Percentiles rank a stretch among this genome's conserved stretches.
Conservation (phyloP, 2,329 filamentous ascomycete species). For the Zymoseptoria crescenta region DNA sequence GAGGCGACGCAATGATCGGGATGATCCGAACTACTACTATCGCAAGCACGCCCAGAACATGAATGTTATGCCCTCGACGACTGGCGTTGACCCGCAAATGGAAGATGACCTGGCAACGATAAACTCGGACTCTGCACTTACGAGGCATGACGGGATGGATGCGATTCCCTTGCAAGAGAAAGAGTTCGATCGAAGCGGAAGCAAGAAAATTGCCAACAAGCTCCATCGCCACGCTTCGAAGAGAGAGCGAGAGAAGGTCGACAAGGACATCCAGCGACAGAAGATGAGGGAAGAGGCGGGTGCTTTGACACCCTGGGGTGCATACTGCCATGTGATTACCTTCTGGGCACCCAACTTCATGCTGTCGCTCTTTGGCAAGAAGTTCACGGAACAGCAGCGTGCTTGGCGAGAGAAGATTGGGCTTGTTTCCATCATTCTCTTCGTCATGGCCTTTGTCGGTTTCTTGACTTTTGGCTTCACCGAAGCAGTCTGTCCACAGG, state of each 20-base stretch:
- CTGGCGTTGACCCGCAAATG: constrained; percentile 79
- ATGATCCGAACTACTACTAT: constrained; percentile 94
- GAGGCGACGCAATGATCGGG: constrained; percentile 71
- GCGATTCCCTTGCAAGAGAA: constrained; percentile 25
- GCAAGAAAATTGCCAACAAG: constrained; percentile 27
- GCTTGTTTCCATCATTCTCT: constrained; percentile 82
- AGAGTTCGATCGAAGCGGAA: constrained; percentile 25
- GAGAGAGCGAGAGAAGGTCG: constrained; percentile 53
- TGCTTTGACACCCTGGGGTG: constrained; percentile 85
- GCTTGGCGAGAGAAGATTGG: constrained; percentile 99
- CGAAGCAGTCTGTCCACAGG: constrained; percentile 69
- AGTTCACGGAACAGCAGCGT: constrained; percentile 74
- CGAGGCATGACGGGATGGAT: not conserved
- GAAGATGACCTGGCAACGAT: constrained; percentile 52
- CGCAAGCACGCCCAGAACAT: constrained; percentile 91
- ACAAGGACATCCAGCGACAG: constrained; percentile 38
- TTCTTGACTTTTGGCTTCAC: constrained; percentile 97
- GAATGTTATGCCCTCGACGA: constrained; percentile 81
- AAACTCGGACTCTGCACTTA: constrained; percentile 45
- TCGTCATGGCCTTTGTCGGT: constrained; percentile 82
- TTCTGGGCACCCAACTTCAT: constrained; percentile 90
- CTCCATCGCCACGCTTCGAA: constrained; percentile 59
- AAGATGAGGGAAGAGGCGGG: constrained; percentile 57
- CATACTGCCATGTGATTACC: constrained; percentile 88
- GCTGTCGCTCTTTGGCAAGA: constrained; percentile 76